Conservation (phyloP, 2,329 filamentous ascomycete genomes). For the Neopestalotiopsis sp. region DNA sequence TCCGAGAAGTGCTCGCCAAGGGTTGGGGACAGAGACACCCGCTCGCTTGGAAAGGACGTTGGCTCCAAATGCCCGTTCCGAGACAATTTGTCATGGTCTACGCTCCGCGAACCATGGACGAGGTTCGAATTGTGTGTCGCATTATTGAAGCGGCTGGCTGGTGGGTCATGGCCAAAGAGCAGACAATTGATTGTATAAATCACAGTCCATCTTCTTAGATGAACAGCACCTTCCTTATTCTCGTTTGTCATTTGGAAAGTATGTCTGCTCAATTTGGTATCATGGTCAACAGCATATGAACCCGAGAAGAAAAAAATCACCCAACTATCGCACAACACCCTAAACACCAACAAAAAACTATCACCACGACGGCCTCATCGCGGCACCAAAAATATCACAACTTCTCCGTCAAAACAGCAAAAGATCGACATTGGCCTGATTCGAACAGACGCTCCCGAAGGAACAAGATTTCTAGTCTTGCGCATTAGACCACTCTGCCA, state of each 20-base stretch:
- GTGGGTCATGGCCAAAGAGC: constrained; percentile 60
- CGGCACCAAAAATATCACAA: neutral
- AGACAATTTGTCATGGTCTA: constrained; percentile 83
- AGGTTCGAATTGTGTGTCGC: constrained; percentile 69
- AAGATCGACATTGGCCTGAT: neutral
- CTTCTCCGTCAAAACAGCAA: neutral
- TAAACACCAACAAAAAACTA: neutral
- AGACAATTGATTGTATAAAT: constrained; percentile 38
- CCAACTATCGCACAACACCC: no score
- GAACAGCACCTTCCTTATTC: no score
- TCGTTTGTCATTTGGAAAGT: no score
- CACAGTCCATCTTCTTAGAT: no score
- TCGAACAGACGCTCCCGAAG: neutral
- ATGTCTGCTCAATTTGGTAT: no score
- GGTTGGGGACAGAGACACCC: constrained; percentile 81
- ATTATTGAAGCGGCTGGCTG: constrained; percentile 79
- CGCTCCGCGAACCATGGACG: constrained; percentile 70
- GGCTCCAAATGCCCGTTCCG: constrained; percentile 71
- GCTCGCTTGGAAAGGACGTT: constrained; percentile 70
- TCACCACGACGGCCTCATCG: neutral
- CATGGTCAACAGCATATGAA: no score
- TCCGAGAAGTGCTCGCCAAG: constrained; percentile 71
- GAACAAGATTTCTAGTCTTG: constrained; percentile 3
- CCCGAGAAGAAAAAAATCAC: neutral
- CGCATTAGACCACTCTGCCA: constrained; percentile 3